Evolutionary conservation across 768 basidiomycete species (phyloP).

Genomic region (Tephrocybe sp.): DNA sequence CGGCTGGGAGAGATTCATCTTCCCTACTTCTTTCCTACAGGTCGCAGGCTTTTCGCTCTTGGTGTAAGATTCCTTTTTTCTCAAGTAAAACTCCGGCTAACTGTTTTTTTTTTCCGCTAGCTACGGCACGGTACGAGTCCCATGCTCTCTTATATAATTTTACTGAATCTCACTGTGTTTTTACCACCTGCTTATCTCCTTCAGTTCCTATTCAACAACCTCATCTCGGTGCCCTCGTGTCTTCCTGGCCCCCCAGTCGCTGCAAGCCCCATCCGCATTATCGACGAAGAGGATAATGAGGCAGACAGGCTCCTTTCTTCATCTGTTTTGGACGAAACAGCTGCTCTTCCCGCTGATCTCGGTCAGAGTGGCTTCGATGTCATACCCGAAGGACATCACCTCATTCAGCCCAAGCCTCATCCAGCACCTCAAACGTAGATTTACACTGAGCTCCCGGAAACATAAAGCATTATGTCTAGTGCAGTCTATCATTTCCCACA

Average conservation of each 20-base stretch:
- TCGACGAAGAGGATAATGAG: conserved; percentile 63
- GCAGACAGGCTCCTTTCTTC: conserved; percentile 46
- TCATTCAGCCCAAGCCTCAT: conserved; percentile 14
- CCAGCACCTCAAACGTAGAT: conserved; percentile 1
- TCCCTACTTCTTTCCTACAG: conserved; percentile 81
- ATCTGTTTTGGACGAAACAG: conserved; percentile 69
- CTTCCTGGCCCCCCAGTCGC: conserved; percentile 48
- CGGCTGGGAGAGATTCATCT: conserved; percentile 87
- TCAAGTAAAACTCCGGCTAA: neutral
- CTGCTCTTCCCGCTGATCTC: conserved; percentile 75
- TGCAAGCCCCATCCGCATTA: conserved; percentile 27
- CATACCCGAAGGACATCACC: conserved; percentile 47
- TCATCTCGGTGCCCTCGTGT: conserved; percentile 62
- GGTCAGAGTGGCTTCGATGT: conserved; percentile 87
- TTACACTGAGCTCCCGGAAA: neutral
- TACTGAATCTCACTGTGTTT: conserved; percentile 8
- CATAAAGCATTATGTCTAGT: neutral
- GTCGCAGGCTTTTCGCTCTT: conserved; percentile 82
- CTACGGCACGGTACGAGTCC: conserved; percentile 73
- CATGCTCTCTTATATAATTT: conserved; percentile 7
- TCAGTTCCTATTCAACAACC: conserved; percentile 88
- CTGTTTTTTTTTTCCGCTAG: conserved; percentile 31
- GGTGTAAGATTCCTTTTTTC: conserved; percentile 59
- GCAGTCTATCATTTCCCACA: too few relatives aligned
- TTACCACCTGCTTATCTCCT: neutral